Evolutionary conservation across 352 stramenopile species (phyloP).

Genomic region (Phytophthora syringae): DNA sequence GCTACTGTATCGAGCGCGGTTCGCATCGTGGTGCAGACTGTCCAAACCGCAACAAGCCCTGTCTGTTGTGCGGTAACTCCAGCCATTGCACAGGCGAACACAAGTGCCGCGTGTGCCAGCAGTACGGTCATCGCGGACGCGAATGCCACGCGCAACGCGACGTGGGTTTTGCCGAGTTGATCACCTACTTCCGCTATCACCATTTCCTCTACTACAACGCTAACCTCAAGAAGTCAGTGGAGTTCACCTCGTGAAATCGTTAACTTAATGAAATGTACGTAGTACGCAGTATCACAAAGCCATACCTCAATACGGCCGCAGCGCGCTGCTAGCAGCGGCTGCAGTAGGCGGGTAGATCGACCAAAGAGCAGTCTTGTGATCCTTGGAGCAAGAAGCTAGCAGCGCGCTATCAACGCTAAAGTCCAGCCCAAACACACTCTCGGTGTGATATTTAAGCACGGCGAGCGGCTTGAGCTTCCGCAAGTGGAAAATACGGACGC

Average conservation of each 20-base stretch:
- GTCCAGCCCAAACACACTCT: constrained; percentile 77
- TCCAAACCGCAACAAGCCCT: constrained; percentile 74
- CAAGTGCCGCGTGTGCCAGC: constrained; percentile 81
- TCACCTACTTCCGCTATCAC: constrained; percentile 89
- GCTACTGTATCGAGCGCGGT: constrained; percentile 83
- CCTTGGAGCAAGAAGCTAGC: constrained; percentile 78
- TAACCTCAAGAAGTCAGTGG: constrained; percentile 88
- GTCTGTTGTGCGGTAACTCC: constrained; percentile 70
- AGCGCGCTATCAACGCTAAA: constrained; percentile 70
- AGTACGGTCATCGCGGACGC: constrained; percentile 83
- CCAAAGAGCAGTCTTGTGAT: constrained; percentile 82
- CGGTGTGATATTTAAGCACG: constrained; percentile 81
- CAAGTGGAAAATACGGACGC: constrained; percentile 74
- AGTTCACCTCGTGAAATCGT: constrained; percentile 63
- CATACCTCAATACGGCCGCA: constrained; percentile 42
- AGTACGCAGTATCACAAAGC: background rate
- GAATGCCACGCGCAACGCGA: constrained; percentile 86
- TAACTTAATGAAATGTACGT: constrained; percentile 34
- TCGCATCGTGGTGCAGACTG: constrained; percentile 77
- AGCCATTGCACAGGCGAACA: constrained; percentile 86
- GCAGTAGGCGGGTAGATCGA: constrained; percentile 66
- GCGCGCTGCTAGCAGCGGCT: constrained; percentile 23
- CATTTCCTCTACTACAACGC: constrained; percentile 91
- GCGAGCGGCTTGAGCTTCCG: constrained; percentile 79
- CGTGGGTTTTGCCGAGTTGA: constrained; percentile 77